Evolutionary conservation across 495 filamentous ascomycete genomes (phyloP).

Genomic region (Hypoxylon subgilvum): DNA sequence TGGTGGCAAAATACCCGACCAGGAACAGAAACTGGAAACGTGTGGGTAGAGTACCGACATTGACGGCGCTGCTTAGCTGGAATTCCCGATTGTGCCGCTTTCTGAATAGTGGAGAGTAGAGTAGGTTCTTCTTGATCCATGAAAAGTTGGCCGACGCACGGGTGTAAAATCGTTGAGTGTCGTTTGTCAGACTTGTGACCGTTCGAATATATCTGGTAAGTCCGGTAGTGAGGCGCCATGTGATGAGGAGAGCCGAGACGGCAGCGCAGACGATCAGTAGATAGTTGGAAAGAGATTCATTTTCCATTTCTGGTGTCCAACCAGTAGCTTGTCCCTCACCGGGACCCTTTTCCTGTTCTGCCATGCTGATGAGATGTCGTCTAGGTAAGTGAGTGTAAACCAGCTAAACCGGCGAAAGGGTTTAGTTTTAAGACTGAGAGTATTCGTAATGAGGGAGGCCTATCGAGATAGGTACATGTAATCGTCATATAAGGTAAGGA

Average conservation of each 20-base stretch:
- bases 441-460: not conserved
- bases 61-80: conserved; percentile 82
- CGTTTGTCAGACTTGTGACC: conserved; percentile 71
- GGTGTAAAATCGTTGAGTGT: conserved; percentile 64
- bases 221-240: conserved; percentile 58
- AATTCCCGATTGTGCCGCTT: conserved; percentile 90
- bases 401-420: conserved; percentile 10
- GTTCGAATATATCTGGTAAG: conserved; percentile 75
- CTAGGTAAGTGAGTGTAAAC: conserved; percentile 1
- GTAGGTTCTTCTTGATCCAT: conserved; percentile 77
- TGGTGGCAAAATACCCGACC: conserved; percentile 71
- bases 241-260: conserved; percentile 48
- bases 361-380: conserved; percentile 15
- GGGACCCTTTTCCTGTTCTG: conserved; percentile 10
- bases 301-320: conserved; percentile 47
- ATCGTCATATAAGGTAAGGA: conserved; percentile 11
- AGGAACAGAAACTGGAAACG: conserved; percentile 83
- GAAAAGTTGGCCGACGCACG: conserved; percentile 59
- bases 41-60: conserved; percentile 87
- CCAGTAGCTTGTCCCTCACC: conserved; percentile 40
- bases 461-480: not conserved
- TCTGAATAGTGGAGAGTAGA: conserved; percentile 80
- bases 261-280: conserved; percentile 54
- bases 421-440: conserved; percentile 1
- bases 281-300: conserved; percentile 54